Percentiles rank a stretch among this genome's conserved stretches.
phyloP scores from a whole-genome alignment of 1,284 basidiomycete species.

The Trametes hirsuta region DNA sequence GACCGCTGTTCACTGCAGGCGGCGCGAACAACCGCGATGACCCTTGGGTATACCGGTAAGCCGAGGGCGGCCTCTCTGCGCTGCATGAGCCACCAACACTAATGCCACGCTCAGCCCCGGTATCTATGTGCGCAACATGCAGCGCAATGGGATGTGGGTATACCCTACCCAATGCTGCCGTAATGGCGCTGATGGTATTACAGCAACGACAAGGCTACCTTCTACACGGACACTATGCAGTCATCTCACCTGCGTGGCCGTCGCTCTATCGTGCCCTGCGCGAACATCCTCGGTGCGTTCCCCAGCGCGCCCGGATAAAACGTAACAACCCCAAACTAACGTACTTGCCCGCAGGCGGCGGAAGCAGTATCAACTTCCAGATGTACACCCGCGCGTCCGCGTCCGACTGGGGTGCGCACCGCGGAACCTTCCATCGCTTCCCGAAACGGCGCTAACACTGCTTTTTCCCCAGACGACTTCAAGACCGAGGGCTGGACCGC shows the following conservation, averaged over 20 bases:
- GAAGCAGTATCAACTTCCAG: conserved; percentile 69
- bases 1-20: conserved; percentile 37
- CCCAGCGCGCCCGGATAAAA: not conserved
- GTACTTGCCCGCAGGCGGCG: conserved; percentile 33
- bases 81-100: not conserved
- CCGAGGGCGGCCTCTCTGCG: not conserved
- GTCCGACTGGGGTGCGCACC: conserved; percentile 64
- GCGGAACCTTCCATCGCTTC: not conserved
- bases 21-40: conserved; percentile 75
- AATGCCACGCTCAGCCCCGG: conserved; percentile 48
- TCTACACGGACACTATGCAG: conserved; percentile 63
- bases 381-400: conserved; percentile 76
- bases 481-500: conserved; percentile 71
- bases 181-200: not conserved
- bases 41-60: conserved; percentile 68
- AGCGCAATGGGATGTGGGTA: conserved; percentile 63
- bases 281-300: conserved; percentile 61
- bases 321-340: not conserved
- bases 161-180: not conserved
- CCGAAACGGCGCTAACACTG: not conserved
- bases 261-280: conserved; percentile 71
- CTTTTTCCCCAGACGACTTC: conserved; percentile 60
- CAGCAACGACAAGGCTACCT: conserved; percentile 75
- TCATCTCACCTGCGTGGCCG: conserved; percentile 65
- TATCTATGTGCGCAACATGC: conserved; percentile 72